Percentiles rank a stretch among this genome's conserved stretches.
These are phyloP conservation scores for Digitaria exilis DNA, from an alignment of 202 grass and related monocot species.

Conservation along the genomic window DNA sequence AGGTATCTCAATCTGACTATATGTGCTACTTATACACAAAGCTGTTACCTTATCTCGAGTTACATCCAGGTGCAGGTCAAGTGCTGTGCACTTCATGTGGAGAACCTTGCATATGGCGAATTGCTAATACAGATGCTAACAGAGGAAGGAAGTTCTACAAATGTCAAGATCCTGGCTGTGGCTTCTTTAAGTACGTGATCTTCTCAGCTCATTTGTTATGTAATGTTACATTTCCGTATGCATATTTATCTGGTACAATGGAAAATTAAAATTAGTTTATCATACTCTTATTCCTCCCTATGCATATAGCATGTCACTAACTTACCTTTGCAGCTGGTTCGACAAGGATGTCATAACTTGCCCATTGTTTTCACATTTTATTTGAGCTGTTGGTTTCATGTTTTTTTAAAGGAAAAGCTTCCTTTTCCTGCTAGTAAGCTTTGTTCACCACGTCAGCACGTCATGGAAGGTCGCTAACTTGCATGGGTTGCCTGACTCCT, in stretches of 20 bases:
- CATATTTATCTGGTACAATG: too few species aligned
- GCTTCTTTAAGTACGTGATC: conserved; percentile 75
- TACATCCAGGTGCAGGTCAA: conserved; percentile 57
- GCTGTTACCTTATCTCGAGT: conserved; percentile 7
- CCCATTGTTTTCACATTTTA: too few species aligned
- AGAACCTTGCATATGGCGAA: conserved; percentile 57
- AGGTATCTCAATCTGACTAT: conserved; percentile 37
- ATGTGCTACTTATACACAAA: conserved; percentile 13
- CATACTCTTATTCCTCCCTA: too few species aligned
- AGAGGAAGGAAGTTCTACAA: conserved; percentile 91
- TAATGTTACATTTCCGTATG: too few species aligned
- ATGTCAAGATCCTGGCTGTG: conserved; percentile 67
- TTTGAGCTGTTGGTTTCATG: too few species aligned
- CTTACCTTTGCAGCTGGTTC: too few species aligned
- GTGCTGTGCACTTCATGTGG: conserved; percentile 73
- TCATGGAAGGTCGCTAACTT: background rate
- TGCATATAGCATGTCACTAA: too few species aligned
- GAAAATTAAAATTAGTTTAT: too few species aligned
- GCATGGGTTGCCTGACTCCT: background rate
- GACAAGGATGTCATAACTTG: too few species aligned
- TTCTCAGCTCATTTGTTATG: too few species aligned
- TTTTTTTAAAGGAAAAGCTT: too few species aligned
- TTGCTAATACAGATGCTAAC: conserved; percentile 85
- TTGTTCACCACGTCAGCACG: background rate
- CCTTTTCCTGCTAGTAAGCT: too few species aligned